Evolutionary conservation across 163 green algal genomes (phyloP).

Genomic region (Chloromonas sp.): DNA sequence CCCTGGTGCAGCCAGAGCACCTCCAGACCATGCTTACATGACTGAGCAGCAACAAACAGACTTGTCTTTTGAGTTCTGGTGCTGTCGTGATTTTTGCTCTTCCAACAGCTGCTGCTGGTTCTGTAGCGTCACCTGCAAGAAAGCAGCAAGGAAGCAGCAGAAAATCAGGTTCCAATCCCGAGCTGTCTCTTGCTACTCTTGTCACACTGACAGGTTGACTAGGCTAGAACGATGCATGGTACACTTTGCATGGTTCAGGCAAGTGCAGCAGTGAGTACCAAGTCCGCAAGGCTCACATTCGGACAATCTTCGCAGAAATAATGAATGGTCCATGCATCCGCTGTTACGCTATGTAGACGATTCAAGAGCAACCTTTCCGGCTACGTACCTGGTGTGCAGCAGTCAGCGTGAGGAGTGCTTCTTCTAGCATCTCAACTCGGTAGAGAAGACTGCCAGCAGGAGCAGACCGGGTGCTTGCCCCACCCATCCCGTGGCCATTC

Average conservation of each 20-base stretch:
- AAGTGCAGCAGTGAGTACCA: not conserved
- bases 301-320: not conserved
- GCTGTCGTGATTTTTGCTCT: not conserved
- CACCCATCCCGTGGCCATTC: not conserved
- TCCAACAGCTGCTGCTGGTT: not conserved
- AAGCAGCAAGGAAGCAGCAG: not conserved
- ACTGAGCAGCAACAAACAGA: no score
- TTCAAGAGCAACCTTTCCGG: no score
- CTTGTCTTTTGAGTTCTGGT: no score
- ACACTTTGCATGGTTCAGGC: not conserved
- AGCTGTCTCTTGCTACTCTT: not conserved
- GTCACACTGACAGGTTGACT: not conserved
- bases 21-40: no score
- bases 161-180: not conserved
- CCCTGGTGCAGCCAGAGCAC: no score
- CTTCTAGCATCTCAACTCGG: constrained; percentile 68
- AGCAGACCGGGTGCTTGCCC: constrained; percentile 26
- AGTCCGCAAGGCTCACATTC: not conserved
- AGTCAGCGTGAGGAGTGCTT: constrained; percentile 70
- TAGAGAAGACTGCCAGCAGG: constrained; percentile 53
- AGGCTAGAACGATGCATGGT: not conserved
- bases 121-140: not conserved
- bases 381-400: constrained; percentile 43
- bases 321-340: not conserved
- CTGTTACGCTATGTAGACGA: not conserved